Conservation (phyloP, 2,329 filamentous ascomycete species). For the Pseudocercospora musae region DNA sequence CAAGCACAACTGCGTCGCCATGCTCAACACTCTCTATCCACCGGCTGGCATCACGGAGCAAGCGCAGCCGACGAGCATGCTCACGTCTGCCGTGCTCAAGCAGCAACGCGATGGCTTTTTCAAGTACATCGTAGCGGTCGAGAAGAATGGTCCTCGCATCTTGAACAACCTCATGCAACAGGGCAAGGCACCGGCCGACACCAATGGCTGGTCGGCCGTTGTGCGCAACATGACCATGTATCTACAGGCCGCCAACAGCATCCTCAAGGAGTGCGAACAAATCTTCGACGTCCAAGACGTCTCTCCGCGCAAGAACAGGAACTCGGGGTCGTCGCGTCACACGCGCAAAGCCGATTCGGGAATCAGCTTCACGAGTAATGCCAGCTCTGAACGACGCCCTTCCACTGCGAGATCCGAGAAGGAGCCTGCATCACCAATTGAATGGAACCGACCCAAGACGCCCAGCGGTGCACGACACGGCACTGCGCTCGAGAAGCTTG, state of each 20-base stretch:
- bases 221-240: conserved; percentile 55
- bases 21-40: conserved; percentile 66
- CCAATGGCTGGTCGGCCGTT: conserved; percentile 54
- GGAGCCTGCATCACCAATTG: conserved; percentile 22
- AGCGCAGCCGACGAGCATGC: conserved; percentile 48
- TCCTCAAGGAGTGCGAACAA: conserved; percentile 58
- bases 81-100: conserved; percentile 52
- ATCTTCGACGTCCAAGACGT: conserved; percentile 46
- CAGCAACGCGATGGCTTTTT: conserved; percentile 61
- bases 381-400: conserved; percentile 15
- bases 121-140: conserved; percentile 58
- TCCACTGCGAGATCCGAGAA: conserved; percentile 23
- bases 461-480: conserved; percentile 36
- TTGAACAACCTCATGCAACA: conserved; percentile 54
- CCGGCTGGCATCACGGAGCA: conserved; percentile 44
- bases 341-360: conserved; percentile 62
- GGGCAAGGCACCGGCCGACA: conserved; percentile 50
- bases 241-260: conserved; percentile 55
- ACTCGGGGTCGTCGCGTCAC: conserved; percentile 35
- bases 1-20: conserved; percentile 63
- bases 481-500: conserved; percentile 58
- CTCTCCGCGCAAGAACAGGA: conserved; percentile 20
- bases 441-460: conserved; percentile 36
- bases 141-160: conserved; percentile 53
- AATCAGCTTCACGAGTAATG: conserved; percentile 53